phyloP scores from a whole-genome alignment of 257 asterid species.

The Salvia splendens region DNA sequence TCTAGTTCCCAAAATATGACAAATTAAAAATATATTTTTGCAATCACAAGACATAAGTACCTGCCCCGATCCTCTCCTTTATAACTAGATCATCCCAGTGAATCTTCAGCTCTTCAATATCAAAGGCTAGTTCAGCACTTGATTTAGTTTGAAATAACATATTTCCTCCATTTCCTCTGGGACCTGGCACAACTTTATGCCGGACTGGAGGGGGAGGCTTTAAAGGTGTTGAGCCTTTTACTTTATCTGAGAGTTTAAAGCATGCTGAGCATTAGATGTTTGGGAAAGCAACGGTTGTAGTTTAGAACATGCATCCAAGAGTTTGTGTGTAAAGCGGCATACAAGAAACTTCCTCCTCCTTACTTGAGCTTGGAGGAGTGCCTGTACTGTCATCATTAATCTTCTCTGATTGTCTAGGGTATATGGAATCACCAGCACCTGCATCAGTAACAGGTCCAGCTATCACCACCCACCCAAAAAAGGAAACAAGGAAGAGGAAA shows the following conservation, averaged over 20 bases:
- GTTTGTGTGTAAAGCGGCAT: slow-evolving; percentile 47
- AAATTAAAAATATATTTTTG: neutral
- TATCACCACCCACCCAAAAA: slow-evolving; percentile 30
- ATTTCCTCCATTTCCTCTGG: slow-evolving; percentile 41
- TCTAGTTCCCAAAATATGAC: slow-evolving; percentile 1
- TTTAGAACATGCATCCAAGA: slow-evolving; percentile 59
- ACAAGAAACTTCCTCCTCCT: slow-evolving; percentile 46
- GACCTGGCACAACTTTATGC: slow-evolving; percentile 46
- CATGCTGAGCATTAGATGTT: slow-evolving; percentile 44
- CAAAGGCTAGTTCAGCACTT: slow-evolving; percentile 53
- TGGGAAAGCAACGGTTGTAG: slow-evolving; percentile 53
- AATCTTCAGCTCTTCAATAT: slow-evolving; percentile 73
- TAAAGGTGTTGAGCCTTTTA: slow-evolving; percentile 39
- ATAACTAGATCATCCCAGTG: slow-evolving; percentile 87
- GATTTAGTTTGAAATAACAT: slow-evolving; percentile 43
- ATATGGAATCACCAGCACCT: slow-evolving; percentile 40
- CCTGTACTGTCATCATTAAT: slow-evolving; percentile 43
- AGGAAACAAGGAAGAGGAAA: neutral
- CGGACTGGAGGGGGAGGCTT: slow-evolving; percentile 46
- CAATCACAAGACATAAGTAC: slow-evolving; percentile 39
- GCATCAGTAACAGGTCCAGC: slow-evolving; percentile 54
- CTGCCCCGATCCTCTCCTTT: slow-evolving; percentile 91
- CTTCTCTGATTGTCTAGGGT: slow-evolving; percentile 49
- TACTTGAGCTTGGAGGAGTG: slow-evolving; percentile 49
- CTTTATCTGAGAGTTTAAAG: slow-evolving; percentile 43